Percentiles rank a stretch among this genome's conserved stretches.
Evolutionary conservation across 768 basidiomycete species (phyloP).

Genomic region (Lentinus tigrinus): DNA sequence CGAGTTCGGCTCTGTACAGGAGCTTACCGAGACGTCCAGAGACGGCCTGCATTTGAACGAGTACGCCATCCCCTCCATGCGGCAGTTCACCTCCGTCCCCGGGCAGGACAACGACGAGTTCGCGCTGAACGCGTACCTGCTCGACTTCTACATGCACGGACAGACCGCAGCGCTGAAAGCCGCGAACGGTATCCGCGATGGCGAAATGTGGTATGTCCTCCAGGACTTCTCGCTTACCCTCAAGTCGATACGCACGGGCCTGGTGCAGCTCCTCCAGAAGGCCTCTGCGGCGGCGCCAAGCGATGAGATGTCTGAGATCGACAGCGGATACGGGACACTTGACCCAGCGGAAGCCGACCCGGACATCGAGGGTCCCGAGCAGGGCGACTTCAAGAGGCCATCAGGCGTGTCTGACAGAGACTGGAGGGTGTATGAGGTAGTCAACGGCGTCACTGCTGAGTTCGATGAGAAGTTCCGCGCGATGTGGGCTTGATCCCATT

Average conservation of each 20-base stretch:
- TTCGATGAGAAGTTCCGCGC: conserved; percentile 60
- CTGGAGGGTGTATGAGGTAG: conserved; percentile 55
- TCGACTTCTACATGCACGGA: conserved; percentile 71
- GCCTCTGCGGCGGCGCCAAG: conserved; percentile 19
- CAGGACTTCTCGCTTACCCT: conserved; percentile 57
- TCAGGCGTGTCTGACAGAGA: conserved; percentile 42
- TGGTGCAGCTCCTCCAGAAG: conserved; percentile 46
- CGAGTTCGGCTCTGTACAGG: conserved; percentile 45
- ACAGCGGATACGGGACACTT: conserved; percentile 33
- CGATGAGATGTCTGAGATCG: conserved; percentile 25
- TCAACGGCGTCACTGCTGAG: conserved; percentile 42
- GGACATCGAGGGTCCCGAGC: conserved; percentile 25
- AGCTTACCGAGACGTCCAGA: conserved; percentile 52
- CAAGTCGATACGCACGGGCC: conserved; percentile 44
- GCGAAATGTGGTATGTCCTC: conserved; percentile 65
- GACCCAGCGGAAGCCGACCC: conserved; percentile 30
- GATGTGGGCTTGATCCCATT: conserved; percentile 52
- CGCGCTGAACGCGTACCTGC: conserved; percentile 61
- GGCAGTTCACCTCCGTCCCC: conserved; percentile 27
- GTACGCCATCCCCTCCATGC: conserved; percentile 60
- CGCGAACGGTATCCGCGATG: conserved; percentile 59
- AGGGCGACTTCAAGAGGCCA: conserved; percentile 32
- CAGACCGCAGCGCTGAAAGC: conserved; percentile 45
- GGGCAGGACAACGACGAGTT: conserved; percentile 25
- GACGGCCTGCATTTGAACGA: conserved; percentile 54